phyloP scores from a whole-genome alignment of 305 asterid species.

The Fraxinus albicans region DNA sequence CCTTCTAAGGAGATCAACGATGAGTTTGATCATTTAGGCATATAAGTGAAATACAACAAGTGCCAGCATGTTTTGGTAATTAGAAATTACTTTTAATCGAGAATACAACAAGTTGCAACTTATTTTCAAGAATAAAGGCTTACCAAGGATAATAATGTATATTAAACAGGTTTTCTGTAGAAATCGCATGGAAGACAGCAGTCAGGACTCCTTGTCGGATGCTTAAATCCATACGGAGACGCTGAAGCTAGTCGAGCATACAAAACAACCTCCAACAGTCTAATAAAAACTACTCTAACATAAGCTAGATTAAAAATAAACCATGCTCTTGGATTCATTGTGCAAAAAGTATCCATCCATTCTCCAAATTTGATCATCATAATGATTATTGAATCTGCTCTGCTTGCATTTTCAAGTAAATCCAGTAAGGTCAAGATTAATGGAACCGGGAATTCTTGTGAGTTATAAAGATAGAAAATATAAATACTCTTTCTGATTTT shows the following conservation, averaged over 20 bases:
- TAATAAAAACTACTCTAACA: background rate
- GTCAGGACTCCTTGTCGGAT: no score
- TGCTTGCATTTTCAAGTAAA: constrained; percentile 28
- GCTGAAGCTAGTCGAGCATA: background rate
- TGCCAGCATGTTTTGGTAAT: no score
- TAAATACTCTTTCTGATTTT: no score
- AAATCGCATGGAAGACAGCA: background rate
- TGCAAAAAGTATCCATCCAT: constrained; percentile 31
- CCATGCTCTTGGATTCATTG: constrained; percentile 36
- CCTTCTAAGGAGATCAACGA: no score
- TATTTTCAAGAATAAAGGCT: background rate
- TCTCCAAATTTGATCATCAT: constrained; percentile 36
- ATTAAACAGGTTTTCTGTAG: background rate
- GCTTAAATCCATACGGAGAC: no score
- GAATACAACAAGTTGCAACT: background rate
- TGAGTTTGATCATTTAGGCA: no score
- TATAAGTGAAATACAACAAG: no score
- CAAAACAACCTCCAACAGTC: background rate
- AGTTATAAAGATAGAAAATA: no score
- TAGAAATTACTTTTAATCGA: no score
- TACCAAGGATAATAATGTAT: constrained; percentile 10
- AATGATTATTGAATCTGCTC: constrained; percentile 20
- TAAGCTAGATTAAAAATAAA: background rate
- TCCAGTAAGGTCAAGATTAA: background rate
- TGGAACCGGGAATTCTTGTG: background rate